phyloP scores from a whole-genome alignment of 441 rosid genomes.

The Populus hybrid region DNA sequence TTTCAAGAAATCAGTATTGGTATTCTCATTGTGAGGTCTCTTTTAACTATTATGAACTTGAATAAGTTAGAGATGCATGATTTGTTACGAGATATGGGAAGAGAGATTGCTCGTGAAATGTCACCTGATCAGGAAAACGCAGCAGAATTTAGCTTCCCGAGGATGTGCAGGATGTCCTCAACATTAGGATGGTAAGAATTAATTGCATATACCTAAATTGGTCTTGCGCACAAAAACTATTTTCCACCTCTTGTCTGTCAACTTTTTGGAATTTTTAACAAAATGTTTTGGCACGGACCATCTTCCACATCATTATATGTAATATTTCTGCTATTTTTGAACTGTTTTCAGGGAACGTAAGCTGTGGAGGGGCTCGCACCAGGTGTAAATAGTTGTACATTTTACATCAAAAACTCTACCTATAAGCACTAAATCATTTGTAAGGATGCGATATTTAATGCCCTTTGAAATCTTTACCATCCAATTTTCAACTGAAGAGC shows the following conservation, averaged over 20 bases:
- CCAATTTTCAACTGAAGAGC: constrained; percentile 7
- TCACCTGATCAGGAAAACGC: constrained; percentile 15
- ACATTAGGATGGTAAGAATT: constrained; percentile 12
- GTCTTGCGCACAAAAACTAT: neutral
- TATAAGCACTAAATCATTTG: constrained; percentile 1
- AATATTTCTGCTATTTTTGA: no score
- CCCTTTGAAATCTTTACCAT: constrained; percentile 20
- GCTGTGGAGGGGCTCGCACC: no score
- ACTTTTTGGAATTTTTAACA: no score
- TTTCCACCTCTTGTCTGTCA: no score
- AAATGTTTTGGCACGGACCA: no score
- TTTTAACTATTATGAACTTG: neutral
- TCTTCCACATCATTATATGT: no score
- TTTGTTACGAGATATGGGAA: neutral
- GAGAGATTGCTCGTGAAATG: no score
- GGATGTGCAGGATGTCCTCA: constrained; percentile 14
- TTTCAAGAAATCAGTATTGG: neutral
- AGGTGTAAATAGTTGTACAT: no score
- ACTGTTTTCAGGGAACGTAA: neutral
- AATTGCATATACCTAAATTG: no score
- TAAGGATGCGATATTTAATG: constrained; percentile 5
- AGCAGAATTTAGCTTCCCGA: constrained; percentile 36
- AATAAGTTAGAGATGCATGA: neutral
- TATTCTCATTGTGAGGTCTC: constrained; percentile 1
- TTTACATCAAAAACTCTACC: neutral